phyloP scores from a whole-genome alignment of 352 stramenopile species.

The Aphanomyces astaci region DNA sequence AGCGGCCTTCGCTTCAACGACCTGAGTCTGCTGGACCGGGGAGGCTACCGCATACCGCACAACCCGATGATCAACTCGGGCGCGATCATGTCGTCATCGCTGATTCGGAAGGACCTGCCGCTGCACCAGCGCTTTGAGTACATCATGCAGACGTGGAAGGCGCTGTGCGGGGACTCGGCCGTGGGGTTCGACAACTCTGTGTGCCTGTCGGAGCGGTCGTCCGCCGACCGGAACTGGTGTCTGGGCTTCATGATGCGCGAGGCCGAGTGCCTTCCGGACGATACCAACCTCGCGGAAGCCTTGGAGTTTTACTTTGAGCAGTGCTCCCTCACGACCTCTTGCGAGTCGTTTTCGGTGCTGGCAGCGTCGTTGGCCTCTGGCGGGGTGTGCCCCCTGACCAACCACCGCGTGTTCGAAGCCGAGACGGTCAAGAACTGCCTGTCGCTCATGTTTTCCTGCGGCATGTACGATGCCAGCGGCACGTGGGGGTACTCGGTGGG shows the following conservation, averaged over 20 bases:
- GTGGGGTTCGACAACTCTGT: constrained; percentile 31
- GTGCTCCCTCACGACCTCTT: constrained; percentile 34
- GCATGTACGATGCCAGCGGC: constrained; percentile 39
- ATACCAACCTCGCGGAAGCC: constrained; percentile 27
- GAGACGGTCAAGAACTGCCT: constrained; percentile 29
- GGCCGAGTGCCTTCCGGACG: constrained; percentile 25
- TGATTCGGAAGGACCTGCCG: constrained; percentile 25
- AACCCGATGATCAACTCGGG: constrained; percentile 42
- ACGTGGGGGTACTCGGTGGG: constrained; percentile 32
- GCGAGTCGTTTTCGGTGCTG: constrained; percentile 28
- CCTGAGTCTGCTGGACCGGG: constrained; percentile 28
- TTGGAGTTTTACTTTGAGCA: constrained; percentile 36
- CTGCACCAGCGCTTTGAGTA: constrained; percentile 30
- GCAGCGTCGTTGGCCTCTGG: constrained; percentile 37
- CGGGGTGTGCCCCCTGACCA: constrained; percentile 33
- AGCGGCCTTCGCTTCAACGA: constrained; percentile 37
- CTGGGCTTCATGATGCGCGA: constrained; percentile 34
- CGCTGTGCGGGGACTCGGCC: constrained; percentile 27
- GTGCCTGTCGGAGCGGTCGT: constrained; percentile 33
- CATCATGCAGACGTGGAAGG: constrained; percentile 27
- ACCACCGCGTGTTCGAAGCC: constrained; percentile 30
- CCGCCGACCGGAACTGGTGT: constrained; percentile 34
- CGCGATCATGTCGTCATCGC: constrained; percentile 33
- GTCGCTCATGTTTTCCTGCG: constrained; percentile 30
- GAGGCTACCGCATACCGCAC: constrained; percentile 26